These are phyloP conservation scores for Zarea fungicola DNA, from an alignment of 2,329 filamentous ascomycete genomes.

Conservation along the genomic window DNA sequence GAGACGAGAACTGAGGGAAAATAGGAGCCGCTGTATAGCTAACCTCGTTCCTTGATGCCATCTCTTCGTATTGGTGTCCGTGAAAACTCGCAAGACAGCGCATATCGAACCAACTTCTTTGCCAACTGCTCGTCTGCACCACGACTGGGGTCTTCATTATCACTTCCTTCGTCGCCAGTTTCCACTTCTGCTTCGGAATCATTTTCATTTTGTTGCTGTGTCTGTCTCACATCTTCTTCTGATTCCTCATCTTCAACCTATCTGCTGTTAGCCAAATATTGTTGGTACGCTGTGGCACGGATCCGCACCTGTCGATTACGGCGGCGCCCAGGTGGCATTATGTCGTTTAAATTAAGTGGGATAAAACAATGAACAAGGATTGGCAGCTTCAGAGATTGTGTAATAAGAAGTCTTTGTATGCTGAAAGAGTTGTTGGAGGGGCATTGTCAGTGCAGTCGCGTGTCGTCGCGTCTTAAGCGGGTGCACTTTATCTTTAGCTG, in stretches of 20 bases:
- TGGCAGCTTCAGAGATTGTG: too few relatives aligned
- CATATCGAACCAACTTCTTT: conserved; percentile 65
- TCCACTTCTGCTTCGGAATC: conserved; percentile 29
- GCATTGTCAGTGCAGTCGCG: background rate
- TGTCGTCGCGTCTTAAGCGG: background rate
- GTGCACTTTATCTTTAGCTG: background rate
- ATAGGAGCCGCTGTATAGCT: background rate
- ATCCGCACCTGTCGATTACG: conserved; percentile 27
- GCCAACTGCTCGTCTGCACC: conserved; percentile 47
- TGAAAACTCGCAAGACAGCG: conserved; percentile 60
- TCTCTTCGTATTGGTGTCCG: conserved; percentile 55
- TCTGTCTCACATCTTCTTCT: conserved; percentile 28
- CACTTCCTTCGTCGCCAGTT: conserved; percentile 34
- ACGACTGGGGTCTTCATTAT: conserved; percentile 27
- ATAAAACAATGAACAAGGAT: too few relatives aligned
- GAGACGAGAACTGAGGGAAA: too few relatives aligned
- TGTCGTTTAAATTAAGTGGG: background rate
- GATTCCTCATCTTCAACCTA: conserved; percentile 26
- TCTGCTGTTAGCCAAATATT: background rate
- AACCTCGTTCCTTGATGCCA: conserved; percentile 60
- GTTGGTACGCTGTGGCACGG: background rate
- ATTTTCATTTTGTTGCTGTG: conserved; percentile 26
- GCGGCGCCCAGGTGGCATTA: conserved; percentile 29
- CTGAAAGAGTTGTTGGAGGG: background rate
- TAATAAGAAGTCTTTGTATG: background rate